phyloP scores from a whole-genome alignment of 768 basidiomycete genomes.

The Leccinum broughii region DNA sequence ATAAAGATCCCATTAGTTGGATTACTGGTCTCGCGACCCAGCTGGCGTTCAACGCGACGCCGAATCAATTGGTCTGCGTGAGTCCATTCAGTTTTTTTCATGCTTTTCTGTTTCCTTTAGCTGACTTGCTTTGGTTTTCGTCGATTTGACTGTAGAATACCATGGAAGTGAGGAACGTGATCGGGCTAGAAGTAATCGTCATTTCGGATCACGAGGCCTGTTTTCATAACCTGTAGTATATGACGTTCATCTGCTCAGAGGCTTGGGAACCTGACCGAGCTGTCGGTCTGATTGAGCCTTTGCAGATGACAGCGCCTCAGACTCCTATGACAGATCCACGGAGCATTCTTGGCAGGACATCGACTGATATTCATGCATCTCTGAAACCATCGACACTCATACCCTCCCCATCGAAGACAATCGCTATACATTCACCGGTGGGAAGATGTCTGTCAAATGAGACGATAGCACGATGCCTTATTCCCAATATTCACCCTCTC shows the following conservation, averaged over 20 bases:
- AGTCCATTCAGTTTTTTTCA: constrained; percentile 33
- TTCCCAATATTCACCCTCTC: too few species aligned
- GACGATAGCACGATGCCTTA: too few species aligned
- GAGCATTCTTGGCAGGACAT: not conserved
- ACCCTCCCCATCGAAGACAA: too few species aligned
- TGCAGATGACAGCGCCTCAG: not conserved
- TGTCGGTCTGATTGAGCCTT: not conserved
- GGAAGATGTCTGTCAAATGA: too few species aligned
- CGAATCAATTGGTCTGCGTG: constrained; percentile 84
- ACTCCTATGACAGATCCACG: not conserved
- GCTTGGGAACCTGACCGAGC: not conserved
- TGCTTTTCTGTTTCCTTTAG: not conserved
- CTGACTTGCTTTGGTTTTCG: constrained; percentile 3
- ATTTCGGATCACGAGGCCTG: constrained; percentile 67
- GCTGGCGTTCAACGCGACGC: constrained; percentile 63
- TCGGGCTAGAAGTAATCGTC: constrained; percentile 68
- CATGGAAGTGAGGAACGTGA: constrained; percentile 60
- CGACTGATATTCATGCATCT: too few species aligned
- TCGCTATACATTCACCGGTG: too few species aligned
- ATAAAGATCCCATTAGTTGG: constrained; percentile 53
- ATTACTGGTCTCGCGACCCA: too few species aligned
- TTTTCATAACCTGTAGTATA: constrained; percentile 20
- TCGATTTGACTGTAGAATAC: constrained; percentile 46
- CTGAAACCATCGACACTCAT: too few species aligned
- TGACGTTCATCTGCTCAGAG: not conserved